A percentile compares a stretch with the other conserved stretches of the same genome.
These are phyloP conservation scores for Athelia psychrophila DNA, from an alignment of 1,284 basidiomycete species.

Conservation along the genomic window DNA sequence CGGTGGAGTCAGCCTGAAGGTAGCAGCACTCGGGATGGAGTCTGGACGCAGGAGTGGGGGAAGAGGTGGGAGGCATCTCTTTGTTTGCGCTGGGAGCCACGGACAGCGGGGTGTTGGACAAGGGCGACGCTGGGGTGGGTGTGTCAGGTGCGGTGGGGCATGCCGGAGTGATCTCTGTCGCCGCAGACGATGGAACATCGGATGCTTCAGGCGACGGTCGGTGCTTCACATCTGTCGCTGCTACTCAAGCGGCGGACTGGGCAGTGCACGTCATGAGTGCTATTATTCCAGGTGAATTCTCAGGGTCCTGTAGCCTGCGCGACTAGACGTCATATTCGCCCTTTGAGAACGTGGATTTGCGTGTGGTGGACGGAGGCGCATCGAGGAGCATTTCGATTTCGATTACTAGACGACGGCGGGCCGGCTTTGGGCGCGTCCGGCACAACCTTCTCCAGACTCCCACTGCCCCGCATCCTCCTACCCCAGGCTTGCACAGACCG, in stretches of 20 bases:
- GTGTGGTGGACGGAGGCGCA: neutral
- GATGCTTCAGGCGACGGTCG: constrained; percentile 16
- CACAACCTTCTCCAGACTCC: no score
- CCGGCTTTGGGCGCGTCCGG: no score
- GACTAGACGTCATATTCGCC: constrained; percentile 62
- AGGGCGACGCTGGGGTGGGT: constrained; percentile 53
- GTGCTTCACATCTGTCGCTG: neutral
- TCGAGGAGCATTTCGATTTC: no score
- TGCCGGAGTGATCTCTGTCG: constrained; percentile 34
- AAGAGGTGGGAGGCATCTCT: constrained; percentile 14
- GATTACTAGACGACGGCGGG: no score
- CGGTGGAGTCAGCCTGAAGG: constrained; percentile 24
- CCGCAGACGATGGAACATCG: constrained; percentile 33
- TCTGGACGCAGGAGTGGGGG: constrained; percentile 12
- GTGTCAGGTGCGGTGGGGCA: constrained; percentile 42
- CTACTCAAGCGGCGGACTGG: constrained; percentile 43
- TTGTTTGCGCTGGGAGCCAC: constrained; percentile 12
- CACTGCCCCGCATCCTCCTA: no score
- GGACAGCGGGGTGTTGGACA: constrained; percentile 58
- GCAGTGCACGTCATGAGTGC: constrained; percentile 58
- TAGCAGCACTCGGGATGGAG: constrained; percentile 16
- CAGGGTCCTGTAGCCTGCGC: constrained; percentile 56
- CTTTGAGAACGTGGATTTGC: constrained; percentile 6
- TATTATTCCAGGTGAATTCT: constrained; percentile 61
- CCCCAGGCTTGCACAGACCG: no score